Conservation (phyloP, 78 protist genomes). For the Dictyostelium citrinum region DNA sequence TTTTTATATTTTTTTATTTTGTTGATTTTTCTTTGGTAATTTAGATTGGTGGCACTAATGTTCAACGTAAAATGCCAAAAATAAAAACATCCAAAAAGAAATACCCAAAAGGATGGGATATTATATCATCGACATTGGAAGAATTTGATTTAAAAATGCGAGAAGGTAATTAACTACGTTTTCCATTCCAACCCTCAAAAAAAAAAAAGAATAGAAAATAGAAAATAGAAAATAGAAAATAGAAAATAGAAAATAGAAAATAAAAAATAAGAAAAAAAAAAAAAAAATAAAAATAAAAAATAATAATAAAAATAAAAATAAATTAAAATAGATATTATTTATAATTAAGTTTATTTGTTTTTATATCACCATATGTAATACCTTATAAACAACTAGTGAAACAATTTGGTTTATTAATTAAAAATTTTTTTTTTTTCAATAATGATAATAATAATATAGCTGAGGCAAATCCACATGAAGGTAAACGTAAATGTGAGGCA, state of each 20-base stretch:
- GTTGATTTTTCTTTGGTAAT: too few species aligned
- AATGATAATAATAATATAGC: too few species aligned
- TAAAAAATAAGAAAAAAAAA: neutral
- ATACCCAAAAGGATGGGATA: slow-evolving; percentile 89
- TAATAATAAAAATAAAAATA: neutral
- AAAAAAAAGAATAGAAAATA: neutral
- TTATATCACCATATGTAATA: too few species aligned
- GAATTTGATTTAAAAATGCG: slow-evolving; percentile 88
- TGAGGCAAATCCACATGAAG: slow-evolving; percentile 88
- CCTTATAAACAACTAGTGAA: too few species aligned
- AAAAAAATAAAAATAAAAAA: neutral
- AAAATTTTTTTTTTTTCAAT: neutral
- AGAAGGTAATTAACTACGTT: slow-evolving; percentile 79
- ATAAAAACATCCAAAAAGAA: slow-evolving; percentile 65
- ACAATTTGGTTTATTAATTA: neutral
- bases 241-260: neutral
- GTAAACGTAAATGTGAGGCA: slow-evolving; percentile 87
- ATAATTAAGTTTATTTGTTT: too few species aligned
- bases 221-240: too few species aligned
- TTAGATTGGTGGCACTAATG: too few species aligned
- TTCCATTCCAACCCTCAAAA: neutral
- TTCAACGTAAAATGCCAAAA: slow-evolving; percentile 63
- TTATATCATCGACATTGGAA: slow-evolving; percentile 70
- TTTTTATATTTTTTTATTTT: too few species aligned
- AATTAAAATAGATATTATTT: too few species aligned